Conservation (phyloP, 495 filamentous ascomycete species). For the Barbatosphaeria neglecta region DNA sequence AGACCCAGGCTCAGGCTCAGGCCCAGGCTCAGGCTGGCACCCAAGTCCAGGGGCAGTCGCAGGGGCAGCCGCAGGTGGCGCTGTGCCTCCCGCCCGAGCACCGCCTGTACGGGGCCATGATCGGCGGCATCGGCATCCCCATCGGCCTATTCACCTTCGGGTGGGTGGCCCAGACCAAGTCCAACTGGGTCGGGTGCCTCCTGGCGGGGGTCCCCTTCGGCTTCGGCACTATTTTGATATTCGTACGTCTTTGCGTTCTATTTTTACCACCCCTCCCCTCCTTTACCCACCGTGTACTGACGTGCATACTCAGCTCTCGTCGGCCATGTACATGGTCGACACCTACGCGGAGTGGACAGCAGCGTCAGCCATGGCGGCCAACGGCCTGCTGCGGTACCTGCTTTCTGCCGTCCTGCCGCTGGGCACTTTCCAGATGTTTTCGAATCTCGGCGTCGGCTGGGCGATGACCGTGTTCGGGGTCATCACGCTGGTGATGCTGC, state of each 20-base stretch:
- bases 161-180: constrained; percentile 24
- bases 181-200: constrained; percentile 32
- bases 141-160: constrained; percentile 39
- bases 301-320: not conserved
- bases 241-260: constrained; percentile 34
- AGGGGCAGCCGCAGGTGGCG: constrained; percentile 12
- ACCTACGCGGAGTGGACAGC: constrained; percentile 43
- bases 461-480: constrained; percentile 48
- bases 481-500: constrained; percentile 42
- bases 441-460: constrained; percentile 42
- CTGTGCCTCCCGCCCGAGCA: constrained; percentile 36
- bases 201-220: constrained; percentile 49
- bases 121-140: constrained; percentile 44
- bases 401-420: constrained; percentile 53
- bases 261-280: not conserved
- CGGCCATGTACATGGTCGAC: constrained; percentile 39
- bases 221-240: constrained; percentile 52
- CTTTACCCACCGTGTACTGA: constrained; percentile 4
- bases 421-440: constrained; percentile 46
- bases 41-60: not conserved
- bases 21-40: too few species aligned
- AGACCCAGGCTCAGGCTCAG: too few species aligned
- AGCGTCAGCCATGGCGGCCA: constrained; percentile 50
- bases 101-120: constrained; percentile 47
- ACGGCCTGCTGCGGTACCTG: constrained; percentile 50